Evolutionary conservation across 2,329 filamentous ascomycete species (phyloP), one percentile per base, ranked within the genome.

Genomic region (Trichoderma endophyticum): DNA sequence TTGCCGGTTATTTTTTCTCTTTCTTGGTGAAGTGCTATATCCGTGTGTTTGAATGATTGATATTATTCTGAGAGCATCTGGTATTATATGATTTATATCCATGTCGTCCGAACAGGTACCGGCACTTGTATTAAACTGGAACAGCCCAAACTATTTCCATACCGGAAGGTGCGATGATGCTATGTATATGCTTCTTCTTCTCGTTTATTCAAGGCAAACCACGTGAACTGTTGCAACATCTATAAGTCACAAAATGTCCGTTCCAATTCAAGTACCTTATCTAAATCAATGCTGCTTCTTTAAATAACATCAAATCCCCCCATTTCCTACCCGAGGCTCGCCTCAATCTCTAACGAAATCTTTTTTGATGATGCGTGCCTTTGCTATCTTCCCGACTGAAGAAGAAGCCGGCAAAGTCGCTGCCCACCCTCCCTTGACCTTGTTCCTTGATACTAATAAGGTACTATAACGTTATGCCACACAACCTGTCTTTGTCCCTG

Each of bases 251-350:
- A 15, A 32, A 32, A 8, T 26, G 12, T 9, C 48, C 9, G 18
- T 15, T 15, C n/a, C 51, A 26, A 28, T 67, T 57, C 11, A 26
- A 67, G 15, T 43, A 39, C 54, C 64, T 57, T 54, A 36, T 34
- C 24, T 39, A 65, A 34, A 67, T 67, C 64, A 67, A 57, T 57
- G 51, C 64, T 67, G 64, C 61, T 64, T 51, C 61, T 64, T 51
- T 64, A 21, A 30, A 34, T 67, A 57, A 67, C 64, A 57, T 67
- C 64, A 59, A 60, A 11, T 24, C 56, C 24, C 56, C 39, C 36
- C 57, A 32, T 26, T 69, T 61, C 59, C 39, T 28, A 34, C 18
- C 69, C 56, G 36, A 61, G 62, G 30, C 62, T 57, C 64, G 56
- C 62, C 70, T 60, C 62, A 59, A 51, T 59, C 54, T 66, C 63